Evolutionary conservation across 768 basidiomycete species (phyloP).

Genomic region (Mycena galopus): DNA sequence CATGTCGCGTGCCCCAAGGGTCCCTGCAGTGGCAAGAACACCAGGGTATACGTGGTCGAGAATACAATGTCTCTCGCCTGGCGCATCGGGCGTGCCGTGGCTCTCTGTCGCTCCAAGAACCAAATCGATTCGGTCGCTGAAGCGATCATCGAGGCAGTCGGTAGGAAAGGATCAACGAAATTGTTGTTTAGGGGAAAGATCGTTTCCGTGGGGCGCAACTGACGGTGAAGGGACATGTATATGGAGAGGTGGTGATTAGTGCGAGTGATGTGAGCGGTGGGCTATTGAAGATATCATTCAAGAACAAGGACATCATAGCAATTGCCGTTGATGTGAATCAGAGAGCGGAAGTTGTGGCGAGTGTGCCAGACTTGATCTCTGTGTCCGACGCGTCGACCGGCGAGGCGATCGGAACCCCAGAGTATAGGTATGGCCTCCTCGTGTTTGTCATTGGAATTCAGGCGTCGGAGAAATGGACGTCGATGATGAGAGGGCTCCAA

Average conservation of each 20-base stretch:
- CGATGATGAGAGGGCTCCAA: conserved; percentile 58
- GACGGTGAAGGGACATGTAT: conserved; percentile 56
- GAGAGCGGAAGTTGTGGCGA: conserved; percentile 54
- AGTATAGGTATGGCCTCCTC: conserved; percentile 67
- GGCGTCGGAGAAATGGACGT: conserved; percentile 67
- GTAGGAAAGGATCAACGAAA: conserved; percentile 49
- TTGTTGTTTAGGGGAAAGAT: conserved; percentile 44
- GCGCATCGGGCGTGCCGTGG: conserved; percentile 69
- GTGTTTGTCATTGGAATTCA: conserved; percentile 66
- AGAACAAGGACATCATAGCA: conserved; percentile 67
- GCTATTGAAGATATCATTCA: conserved; percentile 61
- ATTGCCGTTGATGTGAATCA: conserved; percentile 46
- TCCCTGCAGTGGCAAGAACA: conserved; percentile 49
- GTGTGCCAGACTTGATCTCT: conserved; percentile 70
- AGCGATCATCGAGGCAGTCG: conserved; percentile 51
- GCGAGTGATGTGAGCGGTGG: conserved; percentile 44
- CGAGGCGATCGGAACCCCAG: conserved; percentile 66
- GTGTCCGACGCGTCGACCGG: conserved; percentile 68
- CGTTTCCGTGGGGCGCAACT: conserved; percentile 56
- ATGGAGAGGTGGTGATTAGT: conserved; percentile 52
- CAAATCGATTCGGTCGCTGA: conserved; percentile 53
- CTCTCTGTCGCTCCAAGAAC: conserved; percentile 56
- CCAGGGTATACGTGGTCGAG: conserved; percentile 52
- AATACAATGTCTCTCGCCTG: conserved; percentile 69
- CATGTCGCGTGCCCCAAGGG: conserved; percentile 54